Conservation (phyloP, 2,329 filamentous ascomycete species). For the Fusarium penzigii region DNA sequence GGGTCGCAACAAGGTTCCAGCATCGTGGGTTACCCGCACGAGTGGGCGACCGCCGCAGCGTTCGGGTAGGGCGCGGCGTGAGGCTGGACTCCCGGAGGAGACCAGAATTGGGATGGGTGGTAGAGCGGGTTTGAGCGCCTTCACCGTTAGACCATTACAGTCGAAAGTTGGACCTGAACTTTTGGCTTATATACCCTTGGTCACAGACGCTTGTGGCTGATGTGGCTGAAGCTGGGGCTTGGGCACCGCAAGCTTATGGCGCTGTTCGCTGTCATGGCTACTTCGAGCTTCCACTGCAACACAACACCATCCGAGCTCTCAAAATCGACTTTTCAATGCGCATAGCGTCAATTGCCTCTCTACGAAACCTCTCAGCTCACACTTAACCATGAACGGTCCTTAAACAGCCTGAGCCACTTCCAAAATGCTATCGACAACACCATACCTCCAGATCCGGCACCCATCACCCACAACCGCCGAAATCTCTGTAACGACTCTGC, state of each 20-base stretch:
- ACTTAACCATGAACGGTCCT: slow-evolving; percentile 6
- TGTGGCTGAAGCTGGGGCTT: neutral
- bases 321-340: no score
- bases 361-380: neutral
- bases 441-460: slow-evolving; percentile 62
- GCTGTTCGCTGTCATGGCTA: no score
- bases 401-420: neutral
- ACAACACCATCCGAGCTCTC: no score
- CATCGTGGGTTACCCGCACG: slow-evolving; percentile 68
- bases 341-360: no score
- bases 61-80: slow-evolving; percentile 67
- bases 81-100: slow-evolving; percentile 43
- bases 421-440: slow-evolving; percentile 61
- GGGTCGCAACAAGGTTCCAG: slow-evolving; percentile 50
- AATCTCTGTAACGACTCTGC: slow-evolving; percentile 85
- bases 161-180: slow-evolving; percentile 29
- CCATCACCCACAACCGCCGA: slow-evolving; percentile 88
- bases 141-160: slow-evolving; percentile 67
- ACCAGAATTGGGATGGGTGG: slow-evolving; percentile 49
- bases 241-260: no score
- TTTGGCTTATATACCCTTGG: slow-evolving; percentile 31
- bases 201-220: no score
- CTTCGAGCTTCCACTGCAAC: no score
- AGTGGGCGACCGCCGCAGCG: slow-evolving; percentile 66
- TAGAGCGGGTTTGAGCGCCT: slow-evolving; percentile 56